Base-by-base conservation (phyloP, 306 rosid genomes). In the Corylus heterophylla region DNA sequence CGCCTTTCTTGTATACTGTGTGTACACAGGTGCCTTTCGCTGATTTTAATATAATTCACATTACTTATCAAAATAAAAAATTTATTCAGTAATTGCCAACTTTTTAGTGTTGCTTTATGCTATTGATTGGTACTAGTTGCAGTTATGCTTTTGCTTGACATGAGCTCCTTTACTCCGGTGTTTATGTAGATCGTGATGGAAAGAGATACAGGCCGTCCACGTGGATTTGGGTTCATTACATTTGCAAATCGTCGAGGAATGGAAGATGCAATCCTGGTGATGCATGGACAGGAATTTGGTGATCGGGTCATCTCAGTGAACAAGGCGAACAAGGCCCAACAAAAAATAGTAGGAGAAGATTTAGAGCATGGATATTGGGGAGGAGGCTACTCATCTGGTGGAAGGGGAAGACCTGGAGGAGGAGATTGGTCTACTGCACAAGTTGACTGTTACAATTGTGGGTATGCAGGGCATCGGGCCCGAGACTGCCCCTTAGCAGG, bases 391-490 rank as follows among this genome's bases (percentile, higher is more conserved):
- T 85, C 97, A 54, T 85, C 99, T 54, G 91, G 97, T 81, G 96
- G 96, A 75, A 87, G 97, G 86, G 91, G 84, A 87, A 73, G 88
- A 81, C 85, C 80, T 82, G 97, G 90, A 12, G 85, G 44, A 39
- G 44, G 89, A 59, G 94, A 90, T 59, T 86, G 94, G 89, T 72
- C 88, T 62, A 67, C 85, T 22, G 94, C 96, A 54, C 97, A 90
- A 85, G 96, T 93, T 87, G 98, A 95, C 71, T 91, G 98, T 88
- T 95, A 91, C 83, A 93, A 91, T 78, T 95, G 98, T 80, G 98
- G 99, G 48, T 96, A 93, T 62, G 86, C 97, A 17, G 99, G 99
- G 59, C 99, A 95, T 49, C 93, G 98, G 99, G 99, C 98, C 42
- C 87, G 97, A 69, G 99, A 95, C 74, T 95, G 98, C 74, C 93